Evolutionary conservation across 208 protist species (phyloP), one percentile per base, ranked within the genome.

Genomic region (Crithidia sp.): DNA sequence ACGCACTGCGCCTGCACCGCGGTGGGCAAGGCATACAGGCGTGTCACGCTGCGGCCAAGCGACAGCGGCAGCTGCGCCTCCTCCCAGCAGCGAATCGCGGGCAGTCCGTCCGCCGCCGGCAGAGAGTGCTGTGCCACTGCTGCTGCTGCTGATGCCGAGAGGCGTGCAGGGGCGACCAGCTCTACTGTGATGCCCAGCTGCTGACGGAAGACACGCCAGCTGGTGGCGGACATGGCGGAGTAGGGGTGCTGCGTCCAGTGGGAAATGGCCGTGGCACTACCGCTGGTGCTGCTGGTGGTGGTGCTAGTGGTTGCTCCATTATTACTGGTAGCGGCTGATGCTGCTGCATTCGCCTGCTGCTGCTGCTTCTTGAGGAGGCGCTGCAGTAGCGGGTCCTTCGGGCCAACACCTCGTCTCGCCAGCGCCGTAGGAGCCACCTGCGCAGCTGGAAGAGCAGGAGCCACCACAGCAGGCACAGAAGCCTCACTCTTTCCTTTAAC

Each of bases 1-100:
- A 96, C 82, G 52, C 88, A 94, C 76, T 94, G 89, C 7, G 81
- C 74, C 70, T 96, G 92, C 53, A 96, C 84, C 13, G 92, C 84
- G 0, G 92, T 92, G 5, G 92, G 92, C 4, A 96, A 62, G 5
- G 77, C 37, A 69, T 88, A 96, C 45, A 68, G 54, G 4, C 57
- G 56, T 4, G 80, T 60, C 14, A 94, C 76, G 52, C 82, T 72
- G 36, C 78, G 81, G 13, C 83, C 87, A 3, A 96, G 79, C 5
- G 88, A 76, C n/a, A 86, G 79, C 13, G 89, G 89, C 16, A 94
- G 69, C 40, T 69, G 69, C 28, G 82, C 81, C 64, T 96, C 92
- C 67, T 90, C 87, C 92, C 92, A 96, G 81, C 92, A 96, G 9
- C 92, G 87, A 14, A 92, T 84, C 13, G 91, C 84, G 2, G 65